Evolutionary conservation across 192 early-diverging fungal genomes (phyloP).

Genomic region (Backusella macrospora): DNA sequence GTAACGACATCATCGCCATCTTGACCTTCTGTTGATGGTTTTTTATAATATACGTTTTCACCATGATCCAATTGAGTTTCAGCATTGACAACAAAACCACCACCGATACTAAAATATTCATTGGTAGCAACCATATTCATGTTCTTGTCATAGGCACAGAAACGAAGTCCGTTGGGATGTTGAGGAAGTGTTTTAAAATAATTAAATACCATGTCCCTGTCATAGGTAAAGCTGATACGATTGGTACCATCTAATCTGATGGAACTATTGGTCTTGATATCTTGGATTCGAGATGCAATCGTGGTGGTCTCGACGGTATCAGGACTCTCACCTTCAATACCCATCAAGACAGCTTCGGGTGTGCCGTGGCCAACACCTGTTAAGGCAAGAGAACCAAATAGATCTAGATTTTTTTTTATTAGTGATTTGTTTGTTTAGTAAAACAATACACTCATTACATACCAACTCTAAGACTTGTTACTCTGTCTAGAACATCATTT

Average conservation of each 20-base stretch:
- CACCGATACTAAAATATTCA: constrained; percentile 96
- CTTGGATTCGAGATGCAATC: constrained; percentile 75
- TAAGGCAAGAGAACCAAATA: constrained; percentile 91
- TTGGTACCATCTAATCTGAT: constrained; percentile 74
- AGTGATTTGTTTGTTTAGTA: constrained; percentile 12
- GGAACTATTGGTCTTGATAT: constrained; percentile 73
- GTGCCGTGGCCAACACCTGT: constrained; percentile 96
- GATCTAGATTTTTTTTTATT: constrained; percentile 54
- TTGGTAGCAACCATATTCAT: constrained; percentile 89
- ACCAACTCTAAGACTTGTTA: constrained; percentile 36
- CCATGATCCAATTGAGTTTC: constrained; percentile 78
- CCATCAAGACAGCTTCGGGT: constrained; percentile 84
- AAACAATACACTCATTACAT: constrained; percentile 14
- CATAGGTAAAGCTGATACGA: constrained; percentile 79
- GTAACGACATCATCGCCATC: constrained; percentile 40
- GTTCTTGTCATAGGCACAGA: constrained; percentile 79
- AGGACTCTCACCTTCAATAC: constrained; percentile 91
- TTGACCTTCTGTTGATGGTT: background rate
- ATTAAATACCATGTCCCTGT: constrained; percentile 84
- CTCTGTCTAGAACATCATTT: constrained; percentile 63
- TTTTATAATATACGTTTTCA: constrained; percentile 53
- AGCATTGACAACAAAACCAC: constrained; percentile 95
- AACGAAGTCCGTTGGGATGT: constrained; percentile 96
- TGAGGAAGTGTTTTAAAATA: constrained; percentile 84
- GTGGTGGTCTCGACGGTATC: constrained; percentile 79